Evolutionary conservation across 23 red algal species (phyloP).

Genomic region (Agarophyton chilense): DNA sequence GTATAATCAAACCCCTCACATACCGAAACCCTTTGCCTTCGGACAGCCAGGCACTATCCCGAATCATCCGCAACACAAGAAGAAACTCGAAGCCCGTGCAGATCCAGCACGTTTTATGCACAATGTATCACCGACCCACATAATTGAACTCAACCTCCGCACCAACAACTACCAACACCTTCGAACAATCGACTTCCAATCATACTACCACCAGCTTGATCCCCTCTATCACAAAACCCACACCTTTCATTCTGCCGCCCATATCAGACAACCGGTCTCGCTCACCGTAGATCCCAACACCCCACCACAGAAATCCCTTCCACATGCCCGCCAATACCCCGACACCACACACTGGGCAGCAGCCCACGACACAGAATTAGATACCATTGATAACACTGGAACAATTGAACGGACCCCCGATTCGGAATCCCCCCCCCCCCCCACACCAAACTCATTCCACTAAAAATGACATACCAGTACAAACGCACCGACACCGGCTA

Average conservation of each 20-base stretch:
- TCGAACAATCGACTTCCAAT: constrained; percentile 4
- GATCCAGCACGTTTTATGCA: too few relatives aligned
- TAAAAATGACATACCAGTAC: constrained; percentile 25
- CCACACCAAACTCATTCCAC: not conserved
- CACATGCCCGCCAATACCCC: constrained; percentile 39
- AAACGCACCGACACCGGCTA: not conserved
- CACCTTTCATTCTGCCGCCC: not conserved
- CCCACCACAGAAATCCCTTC: not conserved
- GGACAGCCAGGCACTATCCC: not conserved
- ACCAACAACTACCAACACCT: not conserved
- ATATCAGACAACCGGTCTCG: too few relatives aligned
- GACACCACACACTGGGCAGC: not conserved
- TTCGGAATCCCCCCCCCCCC: too few relatives aligned
- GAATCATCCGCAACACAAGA: not conserved
- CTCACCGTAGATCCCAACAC: not conserved
- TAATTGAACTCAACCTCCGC: not conserved
- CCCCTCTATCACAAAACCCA: not conserved
- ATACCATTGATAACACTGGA: constrained; percentile 14
- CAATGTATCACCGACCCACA: not conserved
- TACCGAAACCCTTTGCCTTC: not conserved
- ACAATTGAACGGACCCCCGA: not conserved
- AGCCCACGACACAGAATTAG: constrained; percentile 11
- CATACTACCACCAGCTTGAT: not conserved
- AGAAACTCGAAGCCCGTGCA: not conserved
- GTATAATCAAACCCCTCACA: not conserved